phyloP scores from a whole-genome alignment of 148 eudicot genomes.

The Rhododendron williamsianum region DNA sequence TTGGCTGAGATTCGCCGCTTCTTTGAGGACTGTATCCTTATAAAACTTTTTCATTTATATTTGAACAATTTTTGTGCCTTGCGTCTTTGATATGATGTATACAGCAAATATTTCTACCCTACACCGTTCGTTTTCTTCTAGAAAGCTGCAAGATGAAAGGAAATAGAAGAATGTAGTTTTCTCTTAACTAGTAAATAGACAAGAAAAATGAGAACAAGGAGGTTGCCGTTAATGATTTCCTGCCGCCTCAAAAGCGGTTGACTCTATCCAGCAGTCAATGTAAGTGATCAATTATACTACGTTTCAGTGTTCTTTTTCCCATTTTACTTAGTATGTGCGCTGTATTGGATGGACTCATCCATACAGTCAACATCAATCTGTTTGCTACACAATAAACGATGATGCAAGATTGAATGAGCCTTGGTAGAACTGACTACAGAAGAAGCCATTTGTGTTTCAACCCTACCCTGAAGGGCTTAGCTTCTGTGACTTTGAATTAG shows the following conservation, averaged over 20 bases:
- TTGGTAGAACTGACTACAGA: background rate
- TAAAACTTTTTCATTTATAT: background rate
- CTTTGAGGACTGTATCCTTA: constrained; percentile 84
- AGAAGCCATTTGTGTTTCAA: background rate
- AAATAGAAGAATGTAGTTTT: background rate
- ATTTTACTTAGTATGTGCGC: background rate
- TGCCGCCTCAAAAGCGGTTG: constrained; percentile 47
- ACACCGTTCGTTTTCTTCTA: background rate
- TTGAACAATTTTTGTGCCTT: background rate
- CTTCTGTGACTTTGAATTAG: background rate
- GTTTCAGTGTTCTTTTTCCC: background rate
- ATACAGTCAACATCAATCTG: background rate
- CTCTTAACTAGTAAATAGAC: constrained; percentile 35
- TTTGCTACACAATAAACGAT: background rate
- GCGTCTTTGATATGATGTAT: background rate
- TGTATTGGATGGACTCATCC: background rate
- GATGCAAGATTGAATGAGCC: background rate
- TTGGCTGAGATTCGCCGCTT: constrained; percentile 81
- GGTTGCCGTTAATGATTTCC: constrained; percentile 52
- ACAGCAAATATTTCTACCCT: background rate
- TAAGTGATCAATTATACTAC: constrained; percentile 19
- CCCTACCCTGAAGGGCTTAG: background rate
- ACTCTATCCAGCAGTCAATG: constrained; percentile 52
- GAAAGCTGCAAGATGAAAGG: background rate
- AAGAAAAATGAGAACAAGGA: constrained; percentile 67